Evolutionary conservation across 352 stramenopile genomes (phyloP).

Genomic region (Pythium phragmitis): DNA sequence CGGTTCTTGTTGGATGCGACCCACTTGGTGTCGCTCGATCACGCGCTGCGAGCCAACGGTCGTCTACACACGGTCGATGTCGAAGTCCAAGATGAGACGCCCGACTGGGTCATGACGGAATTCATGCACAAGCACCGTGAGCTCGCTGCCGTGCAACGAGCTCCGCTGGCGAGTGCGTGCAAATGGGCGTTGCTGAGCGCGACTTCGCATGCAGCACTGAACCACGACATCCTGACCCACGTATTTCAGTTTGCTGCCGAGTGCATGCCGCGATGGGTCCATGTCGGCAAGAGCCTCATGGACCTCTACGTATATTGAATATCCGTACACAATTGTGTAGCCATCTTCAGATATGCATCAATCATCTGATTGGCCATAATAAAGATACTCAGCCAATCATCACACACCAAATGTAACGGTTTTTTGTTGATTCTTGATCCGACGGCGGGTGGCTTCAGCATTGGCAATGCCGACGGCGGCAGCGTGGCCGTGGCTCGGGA

Average conservation of each 20-base stretch:
- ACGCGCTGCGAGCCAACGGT: conserved; percentile 4
- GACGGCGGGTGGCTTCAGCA: conserved; percentile 5
- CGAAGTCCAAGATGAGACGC: conserved; percentile 10
- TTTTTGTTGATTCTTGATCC: conserved; percentile 1
- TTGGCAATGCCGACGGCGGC: background rate
- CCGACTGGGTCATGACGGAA: background rate
- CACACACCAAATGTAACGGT: background rate
- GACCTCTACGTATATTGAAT: background rate
- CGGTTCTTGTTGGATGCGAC: conserved; percentile 1
- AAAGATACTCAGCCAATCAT: background rate
- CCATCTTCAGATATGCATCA: background rate
- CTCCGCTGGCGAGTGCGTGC: background rate
- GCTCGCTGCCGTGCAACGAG: background rate
- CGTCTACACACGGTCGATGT: conserved; percentile 15
- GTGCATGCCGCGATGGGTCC: conserved; percentile 14
- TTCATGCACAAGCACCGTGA: conserved; percentile 1
- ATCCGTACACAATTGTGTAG: background rate
- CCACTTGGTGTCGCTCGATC: background rate
- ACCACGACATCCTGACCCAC: conserved; percentile 9
- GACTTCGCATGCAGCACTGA: background rate
- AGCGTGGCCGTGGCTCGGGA: background rate
- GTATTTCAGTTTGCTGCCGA: conserved; percentile 18
- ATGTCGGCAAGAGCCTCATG: conserved; percentile 10
- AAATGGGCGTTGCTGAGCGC: conserved; percentile 18
- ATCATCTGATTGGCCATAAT: background rate